Conservation (phyloP, 2,329 filamentous ascomycete species). For the Botrytis squamosa region DNA sequence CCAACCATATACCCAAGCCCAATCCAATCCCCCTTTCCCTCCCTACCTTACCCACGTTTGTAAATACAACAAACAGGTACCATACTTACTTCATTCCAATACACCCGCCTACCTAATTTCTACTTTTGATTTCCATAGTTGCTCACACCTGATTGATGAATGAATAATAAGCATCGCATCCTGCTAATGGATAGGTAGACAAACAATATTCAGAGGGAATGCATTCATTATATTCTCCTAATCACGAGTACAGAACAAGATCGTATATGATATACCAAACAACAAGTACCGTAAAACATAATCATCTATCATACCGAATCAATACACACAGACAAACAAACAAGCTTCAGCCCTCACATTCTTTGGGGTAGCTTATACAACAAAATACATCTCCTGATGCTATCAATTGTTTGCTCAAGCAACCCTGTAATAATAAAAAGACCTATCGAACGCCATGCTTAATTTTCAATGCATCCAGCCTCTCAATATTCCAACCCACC, state of each 20-base stretch:
- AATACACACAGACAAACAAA: not conserved
- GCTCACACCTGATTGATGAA: not conserved
- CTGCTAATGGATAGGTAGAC: not conserved
- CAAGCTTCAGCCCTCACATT: not conserved
- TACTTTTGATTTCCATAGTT: too few relatives aligned
- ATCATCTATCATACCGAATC: slow-evolving; percentile 16
- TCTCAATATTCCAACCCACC: slow-evolving; percentile 3
- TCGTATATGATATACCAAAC: not conserved
- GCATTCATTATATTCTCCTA: not conserved
- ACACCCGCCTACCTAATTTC: too few relatives aligned
- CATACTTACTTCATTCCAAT: too few relatives aligned
- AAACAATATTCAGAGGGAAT: not conserved
- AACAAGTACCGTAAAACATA: not conserved
- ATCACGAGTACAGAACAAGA: not conserved
- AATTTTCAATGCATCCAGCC: not conserved
- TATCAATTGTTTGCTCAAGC: slow-evolving; percentile 4
- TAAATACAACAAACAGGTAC: not conserved
- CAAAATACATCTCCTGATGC: slow-evolving; percentile 12
- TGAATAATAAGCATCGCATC: not conserved
- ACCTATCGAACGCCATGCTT: slow-evolving; percentile 1
- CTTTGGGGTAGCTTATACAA: not conserved
- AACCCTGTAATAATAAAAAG: slow-evolving; percentile 5
- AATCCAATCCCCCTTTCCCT: too few relatives aligned
- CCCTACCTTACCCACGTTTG: not conserved
- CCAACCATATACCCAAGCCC: not conserved